Evolutionary conservation across 148 eudicot genomes (phyloP), one percentile per base, ranked within the genome.

Genomic region (Fallopia convolvulus): DNA sequence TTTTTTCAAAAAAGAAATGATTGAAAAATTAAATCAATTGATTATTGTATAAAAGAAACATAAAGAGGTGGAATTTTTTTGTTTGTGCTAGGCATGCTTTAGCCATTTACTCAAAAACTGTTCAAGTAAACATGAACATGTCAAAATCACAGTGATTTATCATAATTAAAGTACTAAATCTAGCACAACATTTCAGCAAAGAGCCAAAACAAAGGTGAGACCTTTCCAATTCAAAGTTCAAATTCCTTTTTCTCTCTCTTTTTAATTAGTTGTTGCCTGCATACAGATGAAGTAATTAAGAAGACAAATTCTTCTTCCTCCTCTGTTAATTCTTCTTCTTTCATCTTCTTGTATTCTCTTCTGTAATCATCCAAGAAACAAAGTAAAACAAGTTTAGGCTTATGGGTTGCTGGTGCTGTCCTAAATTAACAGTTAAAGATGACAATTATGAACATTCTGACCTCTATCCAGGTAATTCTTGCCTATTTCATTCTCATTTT

Each of bases 401-500:
- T 66, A 68, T 68, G 72, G 72, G 44, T 68, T 68, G 72, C 21
- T 68, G 42, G 44, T 68, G 72, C 10, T 68, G 36, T 68, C 39
- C 21, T 68, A 15, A 68, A 68, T 21, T 46, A 68, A 36, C 44
- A 68, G 46, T 68, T 33, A 39, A 6, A 68, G 72, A 68, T 36
- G 46, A 68, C 9, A 30, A 12, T 6, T 63, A 12, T 63, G 41
- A 36, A 17, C 46, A 36, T 2, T 68, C 72, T 68, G 72, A 68
- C 7, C 72, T 68, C 46, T 68, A 68, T 32, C 72, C 72, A 68
- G 46, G 72, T 68, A 68, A 14, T 17, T 39, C 21, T 68, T 68
- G 42, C 14, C 15, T 4, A n/a, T 6, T 2, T 36, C 15, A 5
- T 36, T 32, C 72, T 6, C 13, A 68, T 23, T 61, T 61, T 61